A percentile compares a stretch with the other conserved stretches of the same genome.
These are phyloP conservation scores for Puccinia triticina DNA, from an alignment of 1,284 basidiomycete species.

Conservation along the genomic window DNA sequence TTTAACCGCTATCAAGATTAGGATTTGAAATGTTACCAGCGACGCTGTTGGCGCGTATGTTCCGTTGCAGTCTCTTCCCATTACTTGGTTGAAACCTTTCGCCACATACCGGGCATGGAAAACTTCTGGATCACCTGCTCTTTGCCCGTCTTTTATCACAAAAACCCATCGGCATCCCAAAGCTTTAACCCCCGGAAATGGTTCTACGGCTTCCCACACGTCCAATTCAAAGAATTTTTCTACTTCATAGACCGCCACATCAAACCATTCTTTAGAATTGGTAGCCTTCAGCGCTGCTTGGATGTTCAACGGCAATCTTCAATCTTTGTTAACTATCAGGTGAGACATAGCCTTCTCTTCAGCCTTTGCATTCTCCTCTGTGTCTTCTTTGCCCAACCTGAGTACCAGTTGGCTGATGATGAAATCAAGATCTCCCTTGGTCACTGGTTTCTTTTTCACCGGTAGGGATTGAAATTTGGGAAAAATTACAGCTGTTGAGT, in stretches of 20 bases:
- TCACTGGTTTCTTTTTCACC: too few relatives aligned
- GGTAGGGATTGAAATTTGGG: background rate
- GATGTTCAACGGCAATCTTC: background rate
- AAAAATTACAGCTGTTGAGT: background rate
- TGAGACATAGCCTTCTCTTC: background rate
- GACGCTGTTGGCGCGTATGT: constrained; percentile 27
- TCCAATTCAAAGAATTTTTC: background rate
- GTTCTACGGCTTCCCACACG: background rate
- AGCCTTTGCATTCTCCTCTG: background rate
- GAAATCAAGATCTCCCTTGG: background rate
- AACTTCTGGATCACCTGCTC: background rate
- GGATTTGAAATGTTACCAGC: too few relatives aligned
- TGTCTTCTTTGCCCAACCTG: background rate
- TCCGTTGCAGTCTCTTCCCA: constrained; percentile 2
- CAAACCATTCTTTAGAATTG: background rate
- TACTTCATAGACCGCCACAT: background rate
- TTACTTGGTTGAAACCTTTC: constrained; percentile 7
- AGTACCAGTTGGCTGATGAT: background rate
- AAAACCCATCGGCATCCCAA: constrained; percentile 15
- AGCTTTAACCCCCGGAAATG: background rate
- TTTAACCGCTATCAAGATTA: background rate
- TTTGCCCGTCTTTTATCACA: background rate
- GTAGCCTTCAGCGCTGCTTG: background rate
- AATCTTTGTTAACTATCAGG: background rate
- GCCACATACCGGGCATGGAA: background rate